These are phyloP conservation scores for Arctium lappa DNA, from an alignment of 129 eudicot genomes.

Conservation along the genomic window DNA sequence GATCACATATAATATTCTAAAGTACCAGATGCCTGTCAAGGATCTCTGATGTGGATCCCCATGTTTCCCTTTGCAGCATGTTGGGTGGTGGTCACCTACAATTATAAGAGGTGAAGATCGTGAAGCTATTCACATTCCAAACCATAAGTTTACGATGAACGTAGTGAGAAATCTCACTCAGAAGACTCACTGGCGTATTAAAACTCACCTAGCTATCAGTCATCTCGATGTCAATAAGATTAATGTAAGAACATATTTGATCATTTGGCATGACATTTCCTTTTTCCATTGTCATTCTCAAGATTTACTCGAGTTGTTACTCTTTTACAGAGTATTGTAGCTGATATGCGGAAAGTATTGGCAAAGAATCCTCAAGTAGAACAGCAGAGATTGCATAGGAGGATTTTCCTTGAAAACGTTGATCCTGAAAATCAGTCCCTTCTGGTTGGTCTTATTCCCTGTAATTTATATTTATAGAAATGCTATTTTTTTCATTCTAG, in stretches of 20 bases:
- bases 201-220: slow-evolving; percentile 93
- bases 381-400: slow-evolving; percentile 90
- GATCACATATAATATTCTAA: not conserved
- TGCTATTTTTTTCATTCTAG: not conserved
- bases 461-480: not conserved
- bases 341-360: slow-evolving; percentile 95
- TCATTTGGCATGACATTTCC: not conserved
- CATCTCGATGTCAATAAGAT: slow-evolving; percentile 87
- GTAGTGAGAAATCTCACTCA: slow-evolving; percentile 91
- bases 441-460: slow-evolving; percentile 45
- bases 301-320: not conserved
- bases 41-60: slow-evolving; percentile 3
- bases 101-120: slow-evolving; percentile 94
- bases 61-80: slow-evolving; percentile 53
- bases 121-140: slow-evolving; percentile 97
- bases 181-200: slow-evolving; percentile 98
- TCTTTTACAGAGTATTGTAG: slow-evolving; percentile 72
- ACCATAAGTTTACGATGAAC: slow-evolving; percentile 88
- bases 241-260: slow-evolving; percentile 48
- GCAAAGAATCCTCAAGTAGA: slow-evolving; percentile 98
- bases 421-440: slow-evolving; percentile 92
- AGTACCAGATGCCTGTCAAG: not conserved
- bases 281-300: not conserved
- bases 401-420: slow-evolving; percentile 85
- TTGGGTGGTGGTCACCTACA: slow-evolving; percentile 99